Base-by-base conservation (phyloP, 495 filamentous ascomycete species). In the Penicillium longicatenatum region DNA sequence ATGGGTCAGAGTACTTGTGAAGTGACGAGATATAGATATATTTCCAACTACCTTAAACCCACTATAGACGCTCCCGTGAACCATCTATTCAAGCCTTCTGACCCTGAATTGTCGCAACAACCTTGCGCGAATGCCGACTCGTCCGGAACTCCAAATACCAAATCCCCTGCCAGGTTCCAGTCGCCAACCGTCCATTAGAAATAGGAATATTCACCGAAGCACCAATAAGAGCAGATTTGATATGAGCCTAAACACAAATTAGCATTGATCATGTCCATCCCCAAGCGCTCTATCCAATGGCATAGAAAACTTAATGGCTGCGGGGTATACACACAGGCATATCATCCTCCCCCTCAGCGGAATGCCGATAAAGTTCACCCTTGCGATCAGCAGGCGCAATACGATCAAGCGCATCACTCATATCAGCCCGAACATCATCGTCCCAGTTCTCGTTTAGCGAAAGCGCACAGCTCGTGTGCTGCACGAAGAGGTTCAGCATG, bases 381-480 rank as follows among this genome's bases (percentile, higher is more conserved):
- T 88, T 83, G 14, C 79, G 80, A 58, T 92, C 89, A 68, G 89
- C 85, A 1, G 89, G 89, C 49, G 87, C 94, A 57, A 98, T 89
- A 24, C 90, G 76, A 70, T 98, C 95, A 57, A 98, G 76, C 54
- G 93, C 89, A 78, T 98, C 93, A 62, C 84, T 89, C 95, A 98
- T 97, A 66, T 96, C 93, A 2, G 78, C 82, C 30, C 91, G 75
- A 12, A 93, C 89, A 70, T 90, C 89, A 17, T 78, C 74, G 63
- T 95, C 92, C 86, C 89, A 98, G 75, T 98, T 98, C 84, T 98
- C 94, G 72, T 98, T 97, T 60, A 97, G 72, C 53, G 83, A 88
- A 51, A 97, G 78, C 41, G 88, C 92, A 74, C 89, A 93, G 69
- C 84, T 89, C 22, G 92, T 97, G 75, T 97, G 92, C 75, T 97